Base-by-base conservation (phyloP, 306 rosid species). In the Cercis canadensis region DNA sequence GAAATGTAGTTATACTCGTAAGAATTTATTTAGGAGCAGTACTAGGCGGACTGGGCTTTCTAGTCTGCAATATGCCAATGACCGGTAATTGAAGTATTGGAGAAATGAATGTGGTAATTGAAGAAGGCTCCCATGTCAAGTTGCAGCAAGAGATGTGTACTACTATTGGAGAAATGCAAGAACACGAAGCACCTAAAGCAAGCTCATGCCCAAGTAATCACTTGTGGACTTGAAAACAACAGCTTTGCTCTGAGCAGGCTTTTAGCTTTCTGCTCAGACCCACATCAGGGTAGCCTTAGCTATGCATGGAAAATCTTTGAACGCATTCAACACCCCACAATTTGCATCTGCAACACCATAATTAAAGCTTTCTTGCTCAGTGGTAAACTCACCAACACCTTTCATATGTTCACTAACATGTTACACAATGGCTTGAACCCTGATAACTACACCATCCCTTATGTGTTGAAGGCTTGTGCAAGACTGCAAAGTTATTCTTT, bases 361-460 rank as follows among this genome's bases (percentile, higher is more conserved):
- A 54, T 89, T 45, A 92, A 84, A 78, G 69, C 86, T 43, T 68
- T 84, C 29, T 21, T 89, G 15, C 71, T 82, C 16, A 73, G 54
- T 44, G 80, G 51, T 15, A 72, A 84, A 11, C 56, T 80, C 75
- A 31, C 44, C 67, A 52, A 19, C 40, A 59, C 88, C 31, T 34
- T 92, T 4, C 13, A 18, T 12, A 40, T 85, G 10, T 87, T 73
- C 44, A 70, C 79, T 17, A 41, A 69, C 19, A 66, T 92, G 84
- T 34, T 89, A 36, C 75, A 49, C 1, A 77, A 50, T 67, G 89
- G 79, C 40, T 43, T 83, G 54, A 10, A 5, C 68, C 87, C 86
- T 53, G 96, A 86, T 69, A 77, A 67, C 43, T 86, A 89, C 60
- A 86, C 96, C 66, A 61, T 87, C 70, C 94, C 96, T 82, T 89